Conservation (phyloP, 140 eudicot genomes). For the Eryngium alpinum region DNA sequence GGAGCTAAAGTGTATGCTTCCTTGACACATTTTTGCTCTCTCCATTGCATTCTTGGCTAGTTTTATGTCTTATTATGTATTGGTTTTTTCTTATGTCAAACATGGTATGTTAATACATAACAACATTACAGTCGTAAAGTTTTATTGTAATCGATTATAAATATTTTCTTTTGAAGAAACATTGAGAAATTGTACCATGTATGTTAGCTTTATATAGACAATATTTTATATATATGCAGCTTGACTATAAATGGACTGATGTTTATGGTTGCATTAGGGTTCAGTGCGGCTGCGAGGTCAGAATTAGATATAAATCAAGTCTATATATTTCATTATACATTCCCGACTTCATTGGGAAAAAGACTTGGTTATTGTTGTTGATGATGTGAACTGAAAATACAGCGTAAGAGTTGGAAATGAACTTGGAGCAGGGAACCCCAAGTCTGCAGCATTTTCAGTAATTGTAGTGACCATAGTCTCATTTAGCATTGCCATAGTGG, state of each 20-base stretch:
- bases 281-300: constrained; percentile 85
- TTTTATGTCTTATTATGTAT: no score
- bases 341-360: no score
- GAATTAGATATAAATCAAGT: neutral
- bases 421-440: constrained; percentile 75
- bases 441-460: constrained; percentile 68
- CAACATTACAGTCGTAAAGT: no score
- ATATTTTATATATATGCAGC: constrained; percentile 30
- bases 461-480: constrained; percentile 43
- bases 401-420: constrained; percentile 84
- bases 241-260: constrained; percentile 40
- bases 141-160: no score
- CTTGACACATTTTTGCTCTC: no score
- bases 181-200: no score
- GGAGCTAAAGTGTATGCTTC: no score
- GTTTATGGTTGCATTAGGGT: constrained; percentile 75
- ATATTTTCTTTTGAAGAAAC: no score
- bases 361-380: no score
- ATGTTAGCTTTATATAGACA: neutral
- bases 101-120: no score
- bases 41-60: no score
- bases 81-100: no score
- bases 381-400: neutral
- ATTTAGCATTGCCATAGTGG: constrained; percentile 36
- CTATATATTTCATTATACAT: neutral